Base-by-base conservation (phyloP, 75 land plant genomes). In the Cupressus sempervirens region DNA sequence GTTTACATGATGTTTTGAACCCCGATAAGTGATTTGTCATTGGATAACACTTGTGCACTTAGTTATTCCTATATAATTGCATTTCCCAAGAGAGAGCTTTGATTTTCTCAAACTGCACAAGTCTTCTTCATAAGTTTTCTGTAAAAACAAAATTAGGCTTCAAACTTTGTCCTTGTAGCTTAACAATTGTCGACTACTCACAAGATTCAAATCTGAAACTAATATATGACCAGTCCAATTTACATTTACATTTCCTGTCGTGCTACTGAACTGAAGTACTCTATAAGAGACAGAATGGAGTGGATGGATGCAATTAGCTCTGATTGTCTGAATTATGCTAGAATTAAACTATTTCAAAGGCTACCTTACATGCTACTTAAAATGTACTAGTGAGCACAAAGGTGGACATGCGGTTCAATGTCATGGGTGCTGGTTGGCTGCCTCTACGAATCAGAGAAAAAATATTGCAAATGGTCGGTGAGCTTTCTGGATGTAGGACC, bases 321-420 rank as follows among this genome's bases (percentile, higher is more conserved):
- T 43, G 26, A 79, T 43, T 40, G 45, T 79, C 26, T 79, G 1
- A 40, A 26, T 26, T 8, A 36, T 79, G 52, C 30, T 79, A 79
- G 32, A 20, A 43, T 9, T 79, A 45, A 38, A 45, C n/a, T 40
- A n/a, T 26, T 45, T 3, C 43, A 40, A 50, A 43, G 81, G 81
- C 29, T 10, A 79, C 23, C 81, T 79, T 79, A 79, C n/a, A 79
- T 40, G 1, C 14, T 79, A n/a, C 45, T 45, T 45, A 26, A 45
- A 79, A 20, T 45, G 45, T 84, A 83, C 16, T 92, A 96, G 99
- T 98, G 86, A 98, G 93, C 81, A 98, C 98, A 1, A 98, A 98
- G 90, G 99, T 98, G 74, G 99, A 98, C 88, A 98, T 98, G 99
- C 96, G 99, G 30, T 98, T 98, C 88, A 94, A 98, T 85, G 98